Percentiles rank a stretch among this genome's conserved stretches.
phyloP scores from a whole-genome alignment of 2,329 filamentous ascomycete species.

The Colletotrichum coccodes region DNA sequence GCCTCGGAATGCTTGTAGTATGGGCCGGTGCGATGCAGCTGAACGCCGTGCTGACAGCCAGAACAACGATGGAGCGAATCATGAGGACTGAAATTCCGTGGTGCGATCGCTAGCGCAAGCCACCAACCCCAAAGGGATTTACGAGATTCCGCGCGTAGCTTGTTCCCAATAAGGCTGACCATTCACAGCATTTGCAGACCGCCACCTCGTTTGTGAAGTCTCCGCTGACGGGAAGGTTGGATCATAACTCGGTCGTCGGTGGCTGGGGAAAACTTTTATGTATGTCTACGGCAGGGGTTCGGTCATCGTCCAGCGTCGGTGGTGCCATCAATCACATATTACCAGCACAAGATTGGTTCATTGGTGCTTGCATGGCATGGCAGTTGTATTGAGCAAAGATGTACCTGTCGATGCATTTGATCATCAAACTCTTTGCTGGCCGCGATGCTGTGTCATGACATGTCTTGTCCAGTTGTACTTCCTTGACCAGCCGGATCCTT shows the following conservation, averaged over 20 bases:
- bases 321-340: not conserved
- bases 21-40: conserved; percentile 2
- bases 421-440: not conserved
- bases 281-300: not conserved
- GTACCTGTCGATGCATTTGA: not conserved
- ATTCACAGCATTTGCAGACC: not conserved
- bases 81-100: not conserved
- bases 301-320: not conserved
- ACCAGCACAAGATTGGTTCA: no score
- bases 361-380: not conserved
- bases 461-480: conserved; percentile 6
- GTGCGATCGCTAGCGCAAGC: conserved; percentile 5
- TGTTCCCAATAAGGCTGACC: conserved; percentile 7
- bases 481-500: not conserved
- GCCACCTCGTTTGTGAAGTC: conserved; percentile 1
- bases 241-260: not conserved
- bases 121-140: not conserved
- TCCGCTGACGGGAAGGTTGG: not conserved
- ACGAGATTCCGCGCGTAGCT: not conserved
- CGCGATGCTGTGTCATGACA: not conserved
- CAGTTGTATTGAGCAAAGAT: not conserved
- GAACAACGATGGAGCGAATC: conserved; percentile 5
- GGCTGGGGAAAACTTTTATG: not conserved
- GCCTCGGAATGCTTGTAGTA: not conserved
- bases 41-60: conserved; percentile 23